Base-by-base conservation (phyloP, 1,139 yeast genomes). In the Scheffersomyces stambukii region DNA sequence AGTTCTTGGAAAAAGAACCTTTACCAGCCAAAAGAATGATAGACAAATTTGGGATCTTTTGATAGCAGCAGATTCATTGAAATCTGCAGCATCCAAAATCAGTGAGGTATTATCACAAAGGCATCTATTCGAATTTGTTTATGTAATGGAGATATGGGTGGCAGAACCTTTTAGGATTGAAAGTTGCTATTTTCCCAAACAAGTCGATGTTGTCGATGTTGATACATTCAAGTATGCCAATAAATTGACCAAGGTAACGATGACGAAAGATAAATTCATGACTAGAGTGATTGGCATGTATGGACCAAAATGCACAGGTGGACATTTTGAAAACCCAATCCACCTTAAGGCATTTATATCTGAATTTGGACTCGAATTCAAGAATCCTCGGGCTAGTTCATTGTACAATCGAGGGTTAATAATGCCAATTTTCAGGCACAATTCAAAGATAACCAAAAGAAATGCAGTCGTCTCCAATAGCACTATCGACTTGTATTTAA, bases 111-210 rank as follows among this genome's bases (percentile, higher is more conserved):
- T 80, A 5, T 46, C 63, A 9, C 52, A 52, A 3, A 51, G 57
- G 19, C 56, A 66, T 32, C 56, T 60, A 0, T 55, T 72, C 31
- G 70, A 70, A 29, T 57, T 75, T 33, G 81, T 72, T 0, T 77
- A 75, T 42, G 57, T 80, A 10, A 52, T 77, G 38, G 85, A 81
- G 43, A 61, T 78, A 3, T 57, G 80, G 33, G 60, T 69, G 3
- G 65, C 73, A 6, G 78, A 72, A 43, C 49, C 56, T 6, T 72
- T 52, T 41, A 56, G 50, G 23, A 61, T 75, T 8, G 48, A 54
- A 5, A 33, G 53, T 5, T 66, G 62, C 16, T 63, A 50, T 36
- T 67, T 68, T 32, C 77, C 80, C 1, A 32, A 40, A 4, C 53
- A 38, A 28, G 52, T 56, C 16, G 57, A 58, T 32, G 62, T 59